These are phyloP conservation scores for Dipodascus albidus DNA, from an alignment of 805 yeast species.

Conservation along the genomic window DNA sequence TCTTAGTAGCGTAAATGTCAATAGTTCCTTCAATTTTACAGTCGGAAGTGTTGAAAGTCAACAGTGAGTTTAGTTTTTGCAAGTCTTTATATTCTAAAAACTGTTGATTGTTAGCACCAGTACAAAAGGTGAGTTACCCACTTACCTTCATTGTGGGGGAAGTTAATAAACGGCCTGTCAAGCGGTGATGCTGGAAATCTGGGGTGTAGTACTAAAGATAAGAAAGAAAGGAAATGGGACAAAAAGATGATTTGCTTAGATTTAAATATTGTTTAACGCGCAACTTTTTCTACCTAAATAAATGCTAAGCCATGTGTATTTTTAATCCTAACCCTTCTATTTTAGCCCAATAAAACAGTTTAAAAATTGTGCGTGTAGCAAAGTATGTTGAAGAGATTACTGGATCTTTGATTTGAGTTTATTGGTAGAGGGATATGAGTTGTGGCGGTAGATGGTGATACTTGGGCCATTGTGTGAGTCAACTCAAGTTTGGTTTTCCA, in stretches of 20 bases:
- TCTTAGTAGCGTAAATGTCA: slow-evolving; percentile 89
- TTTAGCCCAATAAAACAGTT: background rate
- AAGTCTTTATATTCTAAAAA: slow-evolving; percentile 88
- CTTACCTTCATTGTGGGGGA: background rate
- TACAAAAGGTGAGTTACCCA: background rate
- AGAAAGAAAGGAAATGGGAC: background rate
- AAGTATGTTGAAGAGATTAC: too few relatives aligned
- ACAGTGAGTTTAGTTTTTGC: slow-evolving; percentile 80
- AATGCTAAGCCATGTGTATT: background rate
- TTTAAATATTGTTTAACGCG: background rate
- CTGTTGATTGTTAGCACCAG: slow-evolving; percentile 26
- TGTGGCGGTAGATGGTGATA: too few relatives aligned
- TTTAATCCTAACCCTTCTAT: background rate
- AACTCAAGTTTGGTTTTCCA: too few relatives aligned
- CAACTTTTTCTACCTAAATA: too few relatives aligned
- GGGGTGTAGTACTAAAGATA: background rate
- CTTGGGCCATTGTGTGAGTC: too few relatives aligned
- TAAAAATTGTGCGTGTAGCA: background rate
- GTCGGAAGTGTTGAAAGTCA: slow-evolving; percentile 67
- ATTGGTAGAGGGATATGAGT: too few relatives aligned
- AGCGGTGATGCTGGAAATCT: too few relatives aligned
- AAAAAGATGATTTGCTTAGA: background rate
- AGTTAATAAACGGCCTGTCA: too few relatives aligned
- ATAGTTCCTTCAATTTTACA: slow-evolving; percentile 78
- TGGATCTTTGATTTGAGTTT: background rate